Evolutionary conservation across 345 rosid species (phyloP).

Genomic region (Mercurialis annua): DNA sequence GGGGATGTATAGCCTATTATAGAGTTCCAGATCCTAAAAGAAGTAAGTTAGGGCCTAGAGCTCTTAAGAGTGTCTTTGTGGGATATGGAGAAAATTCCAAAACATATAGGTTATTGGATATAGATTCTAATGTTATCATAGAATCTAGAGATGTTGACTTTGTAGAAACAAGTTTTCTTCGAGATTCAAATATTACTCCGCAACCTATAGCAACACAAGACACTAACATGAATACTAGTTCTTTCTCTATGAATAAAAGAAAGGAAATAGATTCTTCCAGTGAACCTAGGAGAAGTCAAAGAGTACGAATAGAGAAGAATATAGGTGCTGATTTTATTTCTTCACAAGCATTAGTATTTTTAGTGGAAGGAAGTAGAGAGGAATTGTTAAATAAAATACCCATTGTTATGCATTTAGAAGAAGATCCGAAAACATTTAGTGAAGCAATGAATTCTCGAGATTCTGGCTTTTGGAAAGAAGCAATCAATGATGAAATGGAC

Average conservation of each 20-base stretch:
- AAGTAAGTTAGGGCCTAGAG: not conserved
- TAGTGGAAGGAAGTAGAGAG: not conserved
- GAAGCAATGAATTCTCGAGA: not conserved
- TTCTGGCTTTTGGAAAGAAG: not conserved
- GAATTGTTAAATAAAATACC: not conserved
- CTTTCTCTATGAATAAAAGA: not conserved
- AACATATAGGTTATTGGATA: not conserved
- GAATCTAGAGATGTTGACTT: not conserved
- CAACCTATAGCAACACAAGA: not conserved
- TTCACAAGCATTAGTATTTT: not conserved
- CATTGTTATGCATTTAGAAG: not conserved
- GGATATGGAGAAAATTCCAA: not conserved
- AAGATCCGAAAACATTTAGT: not conserved
- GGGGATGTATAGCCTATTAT: not conserved
- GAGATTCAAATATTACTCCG: not conserved
- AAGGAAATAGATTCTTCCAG: not conserved
- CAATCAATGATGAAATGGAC: not conserved
- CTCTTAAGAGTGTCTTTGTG: not conserved
- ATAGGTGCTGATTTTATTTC: not conserved
- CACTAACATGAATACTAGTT: not conserved
- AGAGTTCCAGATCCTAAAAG: not conserved
- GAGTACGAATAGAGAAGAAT: not conserved
- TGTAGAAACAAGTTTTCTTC: not conserved
- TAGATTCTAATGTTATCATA: not conserved
- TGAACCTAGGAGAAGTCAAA: conserved; percentile 3